A percentile compares a stretch with the other conserved stretches of the same genome.
Conservation (phyloP, 495 filamentous ascomycete genomes). For the Xylaria flabelliformis region DNA sequence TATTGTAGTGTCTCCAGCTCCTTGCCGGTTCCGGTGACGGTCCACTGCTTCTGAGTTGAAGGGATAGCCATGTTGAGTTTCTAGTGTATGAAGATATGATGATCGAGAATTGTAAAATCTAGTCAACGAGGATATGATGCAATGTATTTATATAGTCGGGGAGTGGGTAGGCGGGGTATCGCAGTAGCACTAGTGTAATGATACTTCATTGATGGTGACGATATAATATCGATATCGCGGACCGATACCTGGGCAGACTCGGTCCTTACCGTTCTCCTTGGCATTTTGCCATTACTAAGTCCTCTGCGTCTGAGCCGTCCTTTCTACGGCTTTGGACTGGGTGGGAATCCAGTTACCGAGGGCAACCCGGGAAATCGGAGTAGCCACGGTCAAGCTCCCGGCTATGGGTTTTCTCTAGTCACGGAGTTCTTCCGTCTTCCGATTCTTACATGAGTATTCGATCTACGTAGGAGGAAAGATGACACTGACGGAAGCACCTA, state of each 20-base stretch:
- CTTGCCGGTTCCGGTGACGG: constrained; percentile 58
- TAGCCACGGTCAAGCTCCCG: background rate
- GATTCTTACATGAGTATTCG: background rate
- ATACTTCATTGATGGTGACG: constrained; percentile 13
- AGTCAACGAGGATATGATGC: constrained; percentile 6
- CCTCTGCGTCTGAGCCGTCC: background rate
- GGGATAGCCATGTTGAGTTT: constrained; percentile 38
- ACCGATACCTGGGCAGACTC: background rate
- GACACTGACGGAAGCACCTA: background rate
- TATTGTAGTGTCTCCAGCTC: constrained; percentile 68
- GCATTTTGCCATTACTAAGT: constrained; percentile 1
- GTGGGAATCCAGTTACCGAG: background rate
- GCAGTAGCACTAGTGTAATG: constrained; percentile 11
- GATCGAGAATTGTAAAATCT: background rate
- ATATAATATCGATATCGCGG: constrained; percentile 2
- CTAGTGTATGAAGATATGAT: background rate
- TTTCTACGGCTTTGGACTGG: background rate
- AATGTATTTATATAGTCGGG: constrained; percentile 4
- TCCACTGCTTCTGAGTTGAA: constrained; percentile 70
- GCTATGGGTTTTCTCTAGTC: background rate
- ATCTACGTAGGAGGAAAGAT: background rate
- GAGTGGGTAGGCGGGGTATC: constrained; percentile 19
- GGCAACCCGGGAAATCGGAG: background rate
- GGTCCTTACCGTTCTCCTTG: constrained; percentile 6
- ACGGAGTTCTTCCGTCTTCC: background rate